Evolutionary conservation across 2,329 filamentous ascomycete species (phyloP).

Genomic region (Dactylonectria estremocensis): DNA sequence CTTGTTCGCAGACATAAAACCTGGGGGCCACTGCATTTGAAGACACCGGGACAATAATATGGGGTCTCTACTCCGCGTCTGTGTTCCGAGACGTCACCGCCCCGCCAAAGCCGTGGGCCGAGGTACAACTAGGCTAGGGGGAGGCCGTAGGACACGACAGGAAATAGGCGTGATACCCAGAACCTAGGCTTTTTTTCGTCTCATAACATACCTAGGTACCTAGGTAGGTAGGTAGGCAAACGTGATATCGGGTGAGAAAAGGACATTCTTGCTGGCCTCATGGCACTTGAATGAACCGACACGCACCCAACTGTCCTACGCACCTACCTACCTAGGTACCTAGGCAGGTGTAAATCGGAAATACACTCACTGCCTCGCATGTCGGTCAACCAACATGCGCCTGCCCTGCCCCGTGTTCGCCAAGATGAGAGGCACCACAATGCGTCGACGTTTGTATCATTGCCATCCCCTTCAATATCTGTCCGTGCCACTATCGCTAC

Average conservation of each 20-base stretch:
- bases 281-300: no score
- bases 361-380: no score
- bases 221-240: no score
- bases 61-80: slow-evolving; percentile 2
- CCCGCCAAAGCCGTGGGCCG: slow-evolving; percentile 48
- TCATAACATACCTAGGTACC: background rate
- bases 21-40: no score
- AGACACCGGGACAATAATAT: background rate
- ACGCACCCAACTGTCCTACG: no score
- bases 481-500: background rate
- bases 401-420: background rate
- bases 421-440: background rate
- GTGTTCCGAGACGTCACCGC: slow-evolving; percentile 40
- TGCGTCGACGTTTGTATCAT: background rate
- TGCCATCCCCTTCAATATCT: background rate
- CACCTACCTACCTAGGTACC: no score
- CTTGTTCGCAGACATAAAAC: no score
- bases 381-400: background rate
- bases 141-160: slow-evolving; percentile 11
- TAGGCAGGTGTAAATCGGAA: no score
- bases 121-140: slow-evolving; percentile 40
- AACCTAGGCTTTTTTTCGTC: no score
- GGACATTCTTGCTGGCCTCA: no score
- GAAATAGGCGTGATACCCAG: no score
- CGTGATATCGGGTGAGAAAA: no score